Percentiles rank a stretch among this genome's conserved stretches.
These are phyloP conservation scores for Penicillium robsamsonii DNA, from an alignment of 495 filamentous ascomycete species.

Conservation along the genomic window DNA sequence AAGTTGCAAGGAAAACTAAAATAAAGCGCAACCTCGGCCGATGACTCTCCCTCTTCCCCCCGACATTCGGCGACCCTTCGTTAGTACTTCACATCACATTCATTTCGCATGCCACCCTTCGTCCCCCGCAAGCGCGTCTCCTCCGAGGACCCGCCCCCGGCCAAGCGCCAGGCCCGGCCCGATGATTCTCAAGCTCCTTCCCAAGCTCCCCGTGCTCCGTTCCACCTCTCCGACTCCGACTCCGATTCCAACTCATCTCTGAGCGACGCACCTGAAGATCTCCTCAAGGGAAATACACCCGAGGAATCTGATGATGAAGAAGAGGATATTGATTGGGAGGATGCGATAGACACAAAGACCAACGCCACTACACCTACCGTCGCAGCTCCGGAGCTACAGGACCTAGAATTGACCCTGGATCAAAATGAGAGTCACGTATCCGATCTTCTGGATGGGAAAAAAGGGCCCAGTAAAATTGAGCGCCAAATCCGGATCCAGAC, in stretches of 20 bases:
- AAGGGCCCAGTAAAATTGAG: slow-evolving; percentile 81
- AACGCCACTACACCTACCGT: slow-evolving; percentile 30
- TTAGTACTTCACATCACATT: slow-evolving; percentile 1
- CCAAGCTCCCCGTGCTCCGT: background rate
- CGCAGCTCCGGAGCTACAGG: slow-evolving; percentile 38
- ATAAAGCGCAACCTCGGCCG: slow-evolving; percentile 23
- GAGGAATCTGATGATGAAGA: slow-evolving; percentile 40
- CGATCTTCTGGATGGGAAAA: slow-evolving; percentile 68
- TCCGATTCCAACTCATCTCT: slow-evolving; percentile 61
- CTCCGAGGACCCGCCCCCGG: slow-evolving; percentile 63
- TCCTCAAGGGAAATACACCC: slow-evolving; percentile 14
- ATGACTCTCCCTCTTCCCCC: slow-evolving; percentile 17
- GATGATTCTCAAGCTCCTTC: slow-evolving; percentile 5
- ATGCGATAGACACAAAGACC: slow-evolving; percentile 59
- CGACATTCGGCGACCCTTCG: slow-evolving; percentile 10
- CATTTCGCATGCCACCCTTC: slow-evolving; percentile 51
- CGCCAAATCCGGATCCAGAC: slow-evolving; percentile 71
- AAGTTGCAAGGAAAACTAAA: slow-evolving; percentile 1
- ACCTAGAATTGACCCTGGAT: slow-evolving; percentile 76
- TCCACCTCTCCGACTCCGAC: slow-evolving; percentile 28
- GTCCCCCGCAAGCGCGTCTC: slow-evolving; percentile 50
- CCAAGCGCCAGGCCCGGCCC: slow-evolving; percentile 52
- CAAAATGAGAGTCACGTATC: slow-evolving; percentile 55
- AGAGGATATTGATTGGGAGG: slow-evolving; percentile 80
- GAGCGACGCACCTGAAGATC: slow-evolving; percentile 52